phyloP scores from a whole-genome alignment of 1,139 yeast genomes.

The Nakaseomyces kungkrabaensis region DNA sequence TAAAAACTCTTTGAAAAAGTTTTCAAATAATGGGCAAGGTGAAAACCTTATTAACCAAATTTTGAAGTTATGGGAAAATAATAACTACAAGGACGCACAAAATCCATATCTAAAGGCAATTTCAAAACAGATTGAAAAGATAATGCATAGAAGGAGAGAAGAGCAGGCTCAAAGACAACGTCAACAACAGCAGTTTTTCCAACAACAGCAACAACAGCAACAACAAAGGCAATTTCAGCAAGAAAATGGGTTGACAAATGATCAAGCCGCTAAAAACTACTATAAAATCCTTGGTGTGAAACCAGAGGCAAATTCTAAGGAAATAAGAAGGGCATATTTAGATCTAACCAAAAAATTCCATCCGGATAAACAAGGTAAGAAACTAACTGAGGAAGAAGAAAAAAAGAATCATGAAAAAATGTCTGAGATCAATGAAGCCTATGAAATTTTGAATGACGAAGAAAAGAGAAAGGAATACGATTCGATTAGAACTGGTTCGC shows the following conservation, averaged over 20 bases:
- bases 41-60: constrained; percentile 14
- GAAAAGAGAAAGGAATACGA: constrained; percentile 61
- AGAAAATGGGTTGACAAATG: constrained; percentile 35
- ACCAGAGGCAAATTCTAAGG: constrained; percentile 57
- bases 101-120: constrained; percentile 13
- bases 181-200: constrained; percentile 32
- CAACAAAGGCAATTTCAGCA: constrained; percentile 44
- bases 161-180: constrained; percentile 13
- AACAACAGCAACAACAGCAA: constrained; percentile 23
- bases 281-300: constrained; percentile 68
- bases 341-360: constrained; percentile 71
- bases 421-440: constrained; percentile 91
- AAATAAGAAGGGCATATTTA: constrained; percentile 76
- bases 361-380: constrained; percentile 78
- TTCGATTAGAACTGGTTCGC: constrained; percentile 6
- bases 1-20: constrained; percentile 10
- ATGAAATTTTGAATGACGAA: constrained; percentile 67
- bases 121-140: constrained; percentile 7
- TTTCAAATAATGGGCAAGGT: constrained; percentile 8
- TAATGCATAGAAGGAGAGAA: constrained; percentile 5
- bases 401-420: constrained; percentile 72
- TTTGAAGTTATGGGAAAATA: constrained; percentile 17
- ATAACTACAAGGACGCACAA: constrained; percentile 12
- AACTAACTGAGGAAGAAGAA: constrained; percentile 51
- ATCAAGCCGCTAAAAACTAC: constrained; percentile 48